Percentiles rank a stretch among this genome's conserved stretches.
These are phyloP conservation scores for Penicillium turbatum DNA, from an alignment of 495 filamentous ascomycete genomes.

Conservation along the genomic window DNA sequence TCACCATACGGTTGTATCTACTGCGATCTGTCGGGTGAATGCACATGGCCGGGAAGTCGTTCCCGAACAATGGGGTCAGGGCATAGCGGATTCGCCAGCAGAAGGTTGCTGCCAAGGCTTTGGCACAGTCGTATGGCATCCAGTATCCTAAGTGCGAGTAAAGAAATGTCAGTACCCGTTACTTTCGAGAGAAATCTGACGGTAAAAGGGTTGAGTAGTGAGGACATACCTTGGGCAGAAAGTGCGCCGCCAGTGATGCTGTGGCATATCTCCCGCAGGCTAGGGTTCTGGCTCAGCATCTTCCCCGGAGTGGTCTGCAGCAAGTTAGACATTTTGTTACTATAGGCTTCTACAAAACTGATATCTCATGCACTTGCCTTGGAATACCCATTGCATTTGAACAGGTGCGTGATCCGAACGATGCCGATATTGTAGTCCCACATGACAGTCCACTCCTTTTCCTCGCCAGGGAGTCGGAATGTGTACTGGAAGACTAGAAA, in stretches of 20 bases:
- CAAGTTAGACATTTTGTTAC: constrained; percentile 10
- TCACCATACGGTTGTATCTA: constrained; percentile 62
- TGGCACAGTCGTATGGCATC: constrained; percentile 86
- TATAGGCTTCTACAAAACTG: background rate
- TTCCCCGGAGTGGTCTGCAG: constrained; percentile 76
- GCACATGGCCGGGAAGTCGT: constrained; percentile 69
- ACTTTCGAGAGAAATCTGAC: background rate
- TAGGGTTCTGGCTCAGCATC: constrained; percentile 72
- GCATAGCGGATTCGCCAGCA: constrained; percentile 79
- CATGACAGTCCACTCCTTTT: constrained; percentile 70
- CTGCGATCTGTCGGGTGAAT: constrained; percentile 52
- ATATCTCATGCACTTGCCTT: constrained; percentile 56
- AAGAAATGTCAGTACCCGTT: constrained; percentile 11
- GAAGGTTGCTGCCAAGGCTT: constrained; percentile 79
- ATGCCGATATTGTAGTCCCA: constrained; percentile 98
- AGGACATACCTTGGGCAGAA: constrained; percentile 71
- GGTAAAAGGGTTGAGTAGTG: background rate
- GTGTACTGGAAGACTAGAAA: constrained; percentile 80
- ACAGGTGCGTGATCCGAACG: constrained; percentile 89
- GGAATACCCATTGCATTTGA: constrained; percentile 80
- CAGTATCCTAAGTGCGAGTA: constrained; percentile 68
- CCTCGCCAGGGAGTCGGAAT: constrained; percentile 69
- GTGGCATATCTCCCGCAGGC: constrained; percentile 78
- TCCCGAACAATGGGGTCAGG: constrained; percentile 84
- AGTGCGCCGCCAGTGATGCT: constrained; percentile 93